Conservation (phyloP, 345 rosid species). For the Triadica sebifera region DNA sequence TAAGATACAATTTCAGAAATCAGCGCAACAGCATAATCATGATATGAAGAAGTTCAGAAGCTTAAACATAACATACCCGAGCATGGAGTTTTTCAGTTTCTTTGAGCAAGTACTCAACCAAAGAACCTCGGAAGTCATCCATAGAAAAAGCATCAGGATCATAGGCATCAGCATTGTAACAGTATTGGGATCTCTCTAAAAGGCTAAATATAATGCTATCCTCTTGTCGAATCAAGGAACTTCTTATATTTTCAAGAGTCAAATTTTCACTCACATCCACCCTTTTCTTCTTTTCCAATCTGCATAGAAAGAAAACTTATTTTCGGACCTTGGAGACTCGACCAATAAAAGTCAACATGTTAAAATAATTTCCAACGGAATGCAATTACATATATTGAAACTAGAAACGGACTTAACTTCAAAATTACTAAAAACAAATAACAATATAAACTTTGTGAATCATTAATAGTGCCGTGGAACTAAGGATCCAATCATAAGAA, state of each 20-base stretch:
- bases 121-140: constrained; percentile 79
- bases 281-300: constrained; percentile 48
- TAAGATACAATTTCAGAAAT: constrained; percentile 8
- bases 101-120: constrained; percentile 75
- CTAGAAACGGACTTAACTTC: constrained; percentile 3
- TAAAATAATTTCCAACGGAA: neutral
- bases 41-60: neutral
- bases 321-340: neutral
- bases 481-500: neutral
- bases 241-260: constrained; percentile 72
- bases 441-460: neutral
- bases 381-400: neutral
- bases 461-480: neutral
- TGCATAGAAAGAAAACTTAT: constrained; percentile 23
- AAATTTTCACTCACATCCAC: constrained; percentile 76
- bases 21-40: neutral
- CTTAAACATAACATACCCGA: constrained; percentile 41
- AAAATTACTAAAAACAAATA: neutral
- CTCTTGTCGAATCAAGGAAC: constrained; percentile 80
- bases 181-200: constrained; percentile 79
- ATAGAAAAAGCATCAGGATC: constrained; percentile 65
- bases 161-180: constrained; percentile 82
- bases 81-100: constrained; percentile 91
- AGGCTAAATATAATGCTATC: constrained; percentile 84
- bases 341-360: neutral